Percentiles rank a stretch among this genome's conserved stretches.
These are phyloP conservation scores for Tetragonia tetragonoides DNA, from an alignment of 148 eudicot genomes.

Conservation along the genomic window DNA sequence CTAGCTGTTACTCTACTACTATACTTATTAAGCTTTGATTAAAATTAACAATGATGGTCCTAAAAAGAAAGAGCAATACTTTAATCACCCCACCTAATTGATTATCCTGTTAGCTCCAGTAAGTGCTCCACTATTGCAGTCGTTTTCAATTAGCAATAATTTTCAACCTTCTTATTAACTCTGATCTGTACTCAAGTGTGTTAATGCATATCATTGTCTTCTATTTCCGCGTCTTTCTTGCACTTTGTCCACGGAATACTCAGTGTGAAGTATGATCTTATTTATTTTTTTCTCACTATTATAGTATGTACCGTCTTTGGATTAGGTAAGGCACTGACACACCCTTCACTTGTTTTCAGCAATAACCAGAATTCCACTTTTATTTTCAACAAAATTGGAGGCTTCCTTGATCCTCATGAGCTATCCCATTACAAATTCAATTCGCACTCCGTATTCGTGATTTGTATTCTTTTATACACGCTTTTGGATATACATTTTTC, in stretches of 20 bases:
- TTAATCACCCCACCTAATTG: background rate
- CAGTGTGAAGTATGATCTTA: background rate
- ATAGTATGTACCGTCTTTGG: too few species aligned
- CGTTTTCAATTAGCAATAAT: background rate
- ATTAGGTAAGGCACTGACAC: too few species aligned
- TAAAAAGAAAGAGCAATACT: background rate
- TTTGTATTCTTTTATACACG: too few species aligned
- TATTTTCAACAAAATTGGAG: too few species aligned
- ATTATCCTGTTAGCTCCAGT: background rate
- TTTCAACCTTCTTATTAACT: background rate
- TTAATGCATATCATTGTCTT: constrained; percentile 1
- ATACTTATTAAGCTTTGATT: background rate
- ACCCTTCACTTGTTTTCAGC: too few species aligned
- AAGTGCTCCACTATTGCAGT: background rate
- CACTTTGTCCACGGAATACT: background rate
- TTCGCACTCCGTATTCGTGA: too few species aligned
- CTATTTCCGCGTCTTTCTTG: background rate
- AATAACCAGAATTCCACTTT: too few species aligned
- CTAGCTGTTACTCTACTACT: background rate
- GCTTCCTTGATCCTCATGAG: too few species aligned
- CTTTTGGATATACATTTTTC: too few species aligned
- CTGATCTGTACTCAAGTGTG: background rate
- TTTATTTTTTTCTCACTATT: too few species aligned
- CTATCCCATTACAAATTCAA: too few species aligned
- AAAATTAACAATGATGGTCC: background rate